Base-by-base conservation (phyloP, 163 green algal genomes). In the Prototheca cutis region DNA sequence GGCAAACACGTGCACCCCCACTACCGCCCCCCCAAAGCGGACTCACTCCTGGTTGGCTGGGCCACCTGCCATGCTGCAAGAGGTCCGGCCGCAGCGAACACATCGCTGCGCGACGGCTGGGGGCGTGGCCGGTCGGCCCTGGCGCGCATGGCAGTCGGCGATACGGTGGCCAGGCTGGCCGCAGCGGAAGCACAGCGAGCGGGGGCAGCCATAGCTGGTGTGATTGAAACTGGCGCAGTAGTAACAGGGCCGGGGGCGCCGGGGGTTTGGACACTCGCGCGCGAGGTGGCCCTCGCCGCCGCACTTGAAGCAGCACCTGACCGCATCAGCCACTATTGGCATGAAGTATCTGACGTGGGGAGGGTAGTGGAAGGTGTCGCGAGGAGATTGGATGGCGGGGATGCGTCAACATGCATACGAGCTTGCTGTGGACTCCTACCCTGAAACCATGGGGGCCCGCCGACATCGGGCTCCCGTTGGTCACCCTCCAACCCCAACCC, bases 151-250 rank as follows among this genome's bases (percentile, higher is more conserved):
- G 67, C 83, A 90, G 53, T 87, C 66, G 0, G 68, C 33, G 2
- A 76, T 77, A 58, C 80, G 79, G 47, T 91, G 84, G 1, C 84
- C 84, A 2, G 63, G 62, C 49, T 74, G 72, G 10, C 77, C 53
- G 56, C 83, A 90, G 34, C 76, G 71, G 68, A 65, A 84, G 68
- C 82, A 89, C 32, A 80, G 47, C 18, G 45, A 55, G 63, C 48
- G 55, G 23, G 63, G 63, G 34, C 63, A 70, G 34, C 63, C 63
- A 6, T 55, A 36, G 48, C 33, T 47, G n/a, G 59, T 48, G 25
- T 70, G 63, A 39, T 55, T n/a, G 33, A 69, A 40, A 32, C 56
- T 23, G 28, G 63, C 55, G 34, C 63, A 70, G 4, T 62, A 29
- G 36, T 60, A 64, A 48, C 63, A 70, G 3, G 63, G 53, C 21